Evolutionary conservation across 805 yeast genomes (phyloP).

Genomic region (Isabelozyma rhagii): DNA sequence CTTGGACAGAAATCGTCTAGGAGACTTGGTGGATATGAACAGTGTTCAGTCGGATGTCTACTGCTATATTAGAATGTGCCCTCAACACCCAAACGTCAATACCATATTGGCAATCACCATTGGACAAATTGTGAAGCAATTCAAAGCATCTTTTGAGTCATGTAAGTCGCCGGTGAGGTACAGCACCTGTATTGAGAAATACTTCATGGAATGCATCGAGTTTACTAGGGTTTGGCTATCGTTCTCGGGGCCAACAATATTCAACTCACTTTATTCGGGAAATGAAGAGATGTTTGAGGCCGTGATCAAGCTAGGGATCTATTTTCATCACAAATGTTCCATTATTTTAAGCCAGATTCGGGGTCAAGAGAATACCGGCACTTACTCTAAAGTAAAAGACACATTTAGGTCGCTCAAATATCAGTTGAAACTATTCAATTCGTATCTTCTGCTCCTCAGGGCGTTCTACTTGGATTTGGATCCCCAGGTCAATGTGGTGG

Average conservation of each 20-base stretch:
- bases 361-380: too few species aligned
- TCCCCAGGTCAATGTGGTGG: neutral
- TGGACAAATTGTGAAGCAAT: constrained; percentile 8
- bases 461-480: neutral
- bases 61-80: constrained; percentile 6
- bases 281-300: constrained; percentile 25
- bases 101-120: constrained; percentile 13
- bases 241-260: constrained; percentile 14
- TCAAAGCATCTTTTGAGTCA: neutral
- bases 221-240: constrained; percentile 14
- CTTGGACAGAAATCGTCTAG: neutral
- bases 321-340: neutral
- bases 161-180: neutral
- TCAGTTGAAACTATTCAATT: neutral
- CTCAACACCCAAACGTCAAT: constrained; percentile 19
- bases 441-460: neutral
- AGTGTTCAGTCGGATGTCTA: constrained; percentile 3
- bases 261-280: constrained; percentile 21
- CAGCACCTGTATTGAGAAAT: neutral
- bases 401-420: neutral
- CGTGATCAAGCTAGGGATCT: neutral
- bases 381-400: neutral
- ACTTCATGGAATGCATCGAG: neutral
- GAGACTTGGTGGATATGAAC: neutral
- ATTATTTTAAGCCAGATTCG: neutral